A percentile compares a stretch with the other conserved stretches of the same genome.
Evolutionary conservation across 495 filamentous ascomycete species (phyloP).

Genomic region (Xylaria venustula): DNA sequence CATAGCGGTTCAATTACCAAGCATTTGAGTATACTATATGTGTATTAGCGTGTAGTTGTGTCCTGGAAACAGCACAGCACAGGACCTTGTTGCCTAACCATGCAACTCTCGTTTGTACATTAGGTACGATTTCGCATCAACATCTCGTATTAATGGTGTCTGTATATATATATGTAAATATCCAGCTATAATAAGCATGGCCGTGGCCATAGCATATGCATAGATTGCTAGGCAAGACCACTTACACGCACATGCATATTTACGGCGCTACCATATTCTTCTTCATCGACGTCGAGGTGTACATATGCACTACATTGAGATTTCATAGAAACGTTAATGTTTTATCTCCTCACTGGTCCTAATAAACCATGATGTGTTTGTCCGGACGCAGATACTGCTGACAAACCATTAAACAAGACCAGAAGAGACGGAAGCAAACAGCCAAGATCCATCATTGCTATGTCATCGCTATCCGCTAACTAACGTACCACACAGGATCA

Average conservation of each 20-base stretch:
- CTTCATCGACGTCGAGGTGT: no score
- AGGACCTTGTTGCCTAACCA: neutral
- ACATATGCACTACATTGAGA: no score
- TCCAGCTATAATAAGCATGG: no score
- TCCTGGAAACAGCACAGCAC: neutral
- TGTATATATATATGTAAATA: no score
- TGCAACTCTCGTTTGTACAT: neutral
- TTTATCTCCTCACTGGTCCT: neutral
- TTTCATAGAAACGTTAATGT: neutral
- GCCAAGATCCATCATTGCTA: neutral
- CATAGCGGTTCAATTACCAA: conserved; percentile 1
- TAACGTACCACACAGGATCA: no score
- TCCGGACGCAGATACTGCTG: neutral
- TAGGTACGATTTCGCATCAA: no score
- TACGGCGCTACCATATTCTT: no score
- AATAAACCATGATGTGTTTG: neutral
- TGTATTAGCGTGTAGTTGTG: neutral
- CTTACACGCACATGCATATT: no score
- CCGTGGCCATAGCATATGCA: no score
- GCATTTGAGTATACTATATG: neutral
- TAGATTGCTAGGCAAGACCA: no score
- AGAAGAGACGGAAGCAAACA: neutral
- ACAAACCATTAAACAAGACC: neutral
- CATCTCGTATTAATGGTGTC: no score
- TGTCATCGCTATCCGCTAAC: neutral